These are phyloP conservation scores for Teunomyces stri DNA, from an alignment of 805 yeast species.

Conservation along the genomic window DNA sequence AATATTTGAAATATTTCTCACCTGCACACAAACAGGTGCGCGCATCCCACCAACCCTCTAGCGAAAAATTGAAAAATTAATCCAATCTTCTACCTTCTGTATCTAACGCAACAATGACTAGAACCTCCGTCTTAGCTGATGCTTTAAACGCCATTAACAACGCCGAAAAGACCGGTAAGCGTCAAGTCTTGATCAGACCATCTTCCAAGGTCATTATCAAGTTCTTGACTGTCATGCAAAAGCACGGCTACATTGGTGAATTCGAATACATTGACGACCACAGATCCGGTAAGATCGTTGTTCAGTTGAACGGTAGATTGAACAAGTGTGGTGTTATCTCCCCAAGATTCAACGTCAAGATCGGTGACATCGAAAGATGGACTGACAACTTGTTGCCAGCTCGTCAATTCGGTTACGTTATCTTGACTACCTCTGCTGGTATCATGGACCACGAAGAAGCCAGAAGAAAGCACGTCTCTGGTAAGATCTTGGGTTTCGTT, in stretches of 20 bases:
- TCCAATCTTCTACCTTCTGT: conserved; percentile 5
- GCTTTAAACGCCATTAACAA: conserved; percentile 36
- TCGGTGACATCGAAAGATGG: conserved; percentile 96
- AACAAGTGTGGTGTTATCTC: conserved; percentile 99
- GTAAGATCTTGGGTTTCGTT: conserved; percentile 97
- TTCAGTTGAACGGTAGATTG: conserved; percentile 45
- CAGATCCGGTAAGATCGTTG: conserved; percentile 37
- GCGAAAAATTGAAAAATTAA: conserved; percentile 3
- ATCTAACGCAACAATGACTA: conserved; percentile 21
- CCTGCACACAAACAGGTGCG: conserved; percentile 1
- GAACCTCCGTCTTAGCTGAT: conserved; percentile 37
- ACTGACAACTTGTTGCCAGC: conserved; percentile 97
- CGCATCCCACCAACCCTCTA: conserved; percentile 2
- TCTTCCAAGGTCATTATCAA: conserved; percentile 34
- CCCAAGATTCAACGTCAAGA: conserved; percentile 97
- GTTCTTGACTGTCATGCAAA: conserved; percentile 31
- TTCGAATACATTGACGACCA: conserved; percentile 37
- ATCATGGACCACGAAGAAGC: conserved; percentile 99
- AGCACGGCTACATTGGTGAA: conserved; percentile 38
- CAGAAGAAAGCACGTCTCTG: conserved; percentile 99
- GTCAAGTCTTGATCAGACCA: conserved; percentile 36
- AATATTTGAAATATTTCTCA: too few species aligned
- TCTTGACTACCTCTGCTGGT: conserved; percentile 98
- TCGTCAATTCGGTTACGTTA: conserved; percentile 97
- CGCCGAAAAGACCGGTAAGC: conserved; percentile 38